Evolutionary conservation across 2,329 filamentous ascomycete species (phyloP).

Genomic region (Pseudogymnoascus verrucosus): DNA sequence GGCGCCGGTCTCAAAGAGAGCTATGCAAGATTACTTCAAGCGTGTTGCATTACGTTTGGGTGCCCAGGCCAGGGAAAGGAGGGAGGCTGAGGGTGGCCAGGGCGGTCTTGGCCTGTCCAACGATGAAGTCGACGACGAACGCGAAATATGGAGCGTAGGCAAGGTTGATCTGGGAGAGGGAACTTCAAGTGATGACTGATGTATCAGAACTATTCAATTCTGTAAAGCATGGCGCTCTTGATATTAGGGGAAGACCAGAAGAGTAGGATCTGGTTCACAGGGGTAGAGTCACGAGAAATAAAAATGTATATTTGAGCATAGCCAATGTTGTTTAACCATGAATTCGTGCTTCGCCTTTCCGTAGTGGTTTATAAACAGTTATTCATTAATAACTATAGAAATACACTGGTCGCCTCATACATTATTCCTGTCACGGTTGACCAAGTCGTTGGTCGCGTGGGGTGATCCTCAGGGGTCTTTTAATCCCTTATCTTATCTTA

Average conservation of each 20-base stretch:
- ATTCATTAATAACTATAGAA: background rate
- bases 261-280: background rate
- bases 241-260: background rate
- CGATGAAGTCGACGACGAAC: slow-evolving; percentile 90
- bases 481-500: slow-evolving; percentile 6
- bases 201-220: slow-evolving; percentile 2
- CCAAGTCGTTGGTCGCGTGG: background rate
- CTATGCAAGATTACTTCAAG: slow-evolving; percentile 97
- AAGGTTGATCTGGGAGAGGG: slow-evolving; percentile 71
- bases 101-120: slow-evolving; percentile 79
- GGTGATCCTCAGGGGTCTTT: background rate
- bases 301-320: background rate
- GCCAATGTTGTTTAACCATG: background rate
- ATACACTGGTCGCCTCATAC: background rate
- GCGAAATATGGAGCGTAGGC: slow-evolving; percentile 91
- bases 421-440: background rate
- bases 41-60: slow-evolving; percentile 77
- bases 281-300: background rate
- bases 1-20: slow-evolving; percentile 67
- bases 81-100: slow-evolving; percentile 82
- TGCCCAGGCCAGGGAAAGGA: slow-evolving; percentile 79
- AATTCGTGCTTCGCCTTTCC: background rate
- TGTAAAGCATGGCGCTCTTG: background rate
- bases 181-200: slow-evolving; percentile 23
- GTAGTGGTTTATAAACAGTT: background rate